Conservation (phyloP, 2,329 filamentous ascomycete species). For the Trichoderma breve region DNA sequence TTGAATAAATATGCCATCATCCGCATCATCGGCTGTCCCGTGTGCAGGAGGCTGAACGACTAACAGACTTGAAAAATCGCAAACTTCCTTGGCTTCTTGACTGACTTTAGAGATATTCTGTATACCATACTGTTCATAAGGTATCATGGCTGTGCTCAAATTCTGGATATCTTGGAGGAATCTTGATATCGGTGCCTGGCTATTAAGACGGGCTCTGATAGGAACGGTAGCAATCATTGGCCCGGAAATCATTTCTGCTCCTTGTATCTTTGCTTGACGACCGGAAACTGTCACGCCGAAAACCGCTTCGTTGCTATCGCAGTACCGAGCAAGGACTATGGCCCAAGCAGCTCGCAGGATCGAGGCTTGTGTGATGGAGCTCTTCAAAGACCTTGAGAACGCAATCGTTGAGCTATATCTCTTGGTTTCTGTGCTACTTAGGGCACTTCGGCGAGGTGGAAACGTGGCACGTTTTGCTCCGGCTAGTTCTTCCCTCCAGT, state of each 20-base stretch:
- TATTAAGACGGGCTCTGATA: slow-evolving; percentile 7
- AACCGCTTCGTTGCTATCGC: slow-evolving; percentile 26
- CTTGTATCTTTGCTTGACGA: slow-evolving; percentile 23
- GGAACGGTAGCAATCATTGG: slow-evolving; percentile 21
- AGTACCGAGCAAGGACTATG: slow-evolving; percentile 38
- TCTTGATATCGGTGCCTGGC: background rate
- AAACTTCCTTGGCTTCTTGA: slow-evolving; percentile 17
- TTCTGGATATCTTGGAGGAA: slow-evolving; percentile 20
- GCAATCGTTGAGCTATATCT: background rate
- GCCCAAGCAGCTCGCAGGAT: slow-evolving; percentile 30
- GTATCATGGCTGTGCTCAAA: slow-evolving; percentile 20
- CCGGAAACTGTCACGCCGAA: slow-evolving; percentile 26
- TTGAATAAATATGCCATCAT: background rate
- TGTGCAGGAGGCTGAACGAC: slow-evolving; percentile 20
- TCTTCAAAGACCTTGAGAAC: background rate
- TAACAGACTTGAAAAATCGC: slow-evolving; percentile 25
- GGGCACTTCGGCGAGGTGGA: slow-evolving; percentile 9
- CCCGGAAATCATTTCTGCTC: slow-evolving; percentile 22
- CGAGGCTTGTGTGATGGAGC: slow-evolving; percentile 25
- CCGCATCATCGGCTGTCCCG: background rate
- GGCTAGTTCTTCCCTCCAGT: slow-evolving; percentile 21
- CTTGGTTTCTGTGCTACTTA: background rate
- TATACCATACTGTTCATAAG: slow-evolving; percentile 26
- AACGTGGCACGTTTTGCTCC: slow-evolving; percentile 18
- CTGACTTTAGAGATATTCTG: slow-evolving; percentile 25